phyloP scores from a whole-genome alignment of 2,329 filamentous ascomycete species.

The Colletotrichum tofieldiae region DNA sequence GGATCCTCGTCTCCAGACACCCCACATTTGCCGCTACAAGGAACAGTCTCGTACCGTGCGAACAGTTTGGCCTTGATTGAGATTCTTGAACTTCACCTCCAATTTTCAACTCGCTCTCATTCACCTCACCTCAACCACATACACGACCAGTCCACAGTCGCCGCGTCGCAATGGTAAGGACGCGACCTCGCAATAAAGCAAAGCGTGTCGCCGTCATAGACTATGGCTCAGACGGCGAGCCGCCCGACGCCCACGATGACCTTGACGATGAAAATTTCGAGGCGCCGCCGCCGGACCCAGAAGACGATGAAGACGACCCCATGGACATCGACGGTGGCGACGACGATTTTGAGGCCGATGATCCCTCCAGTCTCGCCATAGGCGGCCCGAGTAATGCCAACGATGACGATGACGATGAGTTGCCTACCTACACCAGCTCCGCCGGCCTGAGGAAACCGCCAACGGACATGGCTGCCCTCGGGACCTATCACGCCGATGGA shows the following conservation, averaged over 20 bases:
- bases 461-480: conserved; percentile 35
- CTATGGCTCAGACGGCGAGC: conserved; percentile 37
- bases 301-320: conserved; percentile 50
- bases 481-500: conserved; percentile 39
- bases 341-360: conserved; percentile 50
- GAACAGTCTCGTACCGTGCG: neutral
- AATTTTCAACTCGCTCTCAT: conserved; percentile 13
- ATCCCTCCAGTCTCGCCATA: conserved; percentile 50
- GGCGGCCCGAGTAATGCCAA: conserved; percentile 42
- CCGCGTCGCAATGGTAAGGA: conserved; percentile 28
- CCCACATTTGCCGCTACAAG: neutral
- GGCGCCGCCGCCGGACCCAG: conserved; percentile 43
- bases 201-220: conserved; percentile 29
- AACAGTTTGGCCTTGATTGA: neutral
- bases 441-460: conserved; percentile 41
- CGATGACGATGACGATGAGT: conserved; percentile 50
- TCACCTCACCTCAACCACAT: neutral
- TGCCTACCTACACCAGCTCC: conserved; percentile 46
- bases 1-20: neutral
- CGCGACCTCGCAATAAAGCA: conserved; percentile 36
- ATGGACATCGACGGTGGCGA: conserved; percentile 52
- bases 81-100: neutral
- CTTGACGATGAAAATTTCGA: conserved; percentile 45
- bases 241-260: conserved; percentile 40
- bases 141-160: neutral